Evolutionary conservation across 225 moss, liverwort and hornwort genomes (phyloP), one percentile per base, ranked within the genome.

Genomic region (Marchantia polymorpha): DNA sequence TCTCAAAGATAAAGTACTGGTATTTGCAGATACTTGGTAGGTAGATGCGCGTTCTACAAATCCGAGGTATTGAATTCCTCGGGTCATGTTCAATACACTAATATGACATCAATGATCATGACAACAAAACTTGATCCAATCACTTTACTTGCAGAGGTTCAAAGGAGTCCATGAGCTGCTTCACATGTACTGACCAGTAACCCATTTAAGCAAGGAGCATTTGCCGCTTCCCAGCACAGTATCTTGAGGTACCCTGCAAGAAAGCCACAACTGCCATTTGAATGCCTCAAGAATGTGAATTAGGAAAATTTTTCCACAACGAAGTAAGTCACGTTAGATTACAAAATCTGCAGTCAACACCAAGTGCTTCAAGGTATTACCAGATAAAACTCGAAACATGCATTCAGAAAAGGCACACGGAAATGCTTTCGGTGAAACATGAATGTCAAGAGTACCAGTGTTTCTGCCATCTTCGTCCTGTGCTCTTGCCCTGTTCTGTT

Each of bases 191-290:
- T 81, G 12, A 94, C 97, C 97, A 51, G 93, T 90, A 74, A 92
- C 89, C 97, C 97, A 99, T 78, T 91, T 99, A 79, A 90, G 63
- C 68, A 92, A 58, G 77, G 67, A 81, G 84, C 91, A 85, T 83
- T 85, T 94, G 69, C 94, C 93, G 2, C 88, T 74, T 82, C 90
- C 93, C 86, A 93, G 82, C 30, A 90, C 81, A 13, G 94, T 99
- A 39, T 99, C 97, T 81, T 94, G 97, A 30, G 90, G 82, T 64
- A 90, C 85, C 97, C 97, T 99, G 91, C 72, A 81, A 2, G 49
- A 25, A 47, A 48, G 8, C 10, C 56, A 16, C 13, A 56, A 66
- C 15, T 56, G 47, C 5, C 52, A 17, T 16, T 25, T 7, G 3
- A 78, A 50, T n/a, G 49, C 50, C 30, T 11, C 39, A 51, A 2